These are phyloP conservation scores for Pachysolen tannophilus DNA, from an alignment of 805 yeast species.

Conservation along the genomic window DNA sequence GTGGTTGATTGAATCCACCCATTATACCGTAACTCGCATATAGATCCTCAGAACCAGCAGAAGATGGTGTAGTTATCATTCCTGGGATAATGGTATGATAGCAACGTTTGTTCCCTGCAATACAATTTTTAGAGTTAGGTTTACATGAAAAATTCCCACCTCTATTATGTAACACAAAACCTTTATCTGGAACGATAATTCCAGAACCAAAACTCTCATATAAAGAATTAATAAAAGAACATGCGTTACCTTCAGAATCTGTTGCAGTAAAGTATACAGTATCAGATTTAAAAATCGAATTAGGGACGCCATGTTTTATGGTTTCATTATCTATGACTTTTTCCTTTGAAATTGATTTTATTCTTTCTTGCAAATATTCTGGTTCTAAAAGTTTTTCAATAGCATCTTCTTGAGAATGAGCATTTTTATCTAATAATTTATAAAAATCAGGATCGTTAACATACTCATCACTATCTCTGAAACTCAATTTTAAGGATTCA, in stretches of 20 bases:
- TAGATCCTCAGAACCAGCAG: constrained; percentile 32
- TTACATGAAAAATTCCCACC: constrained; percentile 67
- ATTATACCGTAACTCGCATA: constrained; percentile 72
- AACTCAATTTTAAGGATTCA: constrained; percentile 65
- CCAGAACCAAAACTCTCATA: constrained; percentile 65
- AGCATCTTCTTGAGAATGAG: constrained; percentile 24
- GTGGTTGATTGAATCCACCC: constrained; percentile 88
- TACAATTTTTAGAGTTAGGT: constrained; percentile 46
- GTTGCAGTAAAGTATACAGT: constrained; percentile 63
- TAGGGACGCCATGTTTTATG: constrained; percentile 47
- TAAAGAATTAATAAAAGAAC: constrained; percentile 73
- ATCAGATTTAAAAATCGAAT: constrained; percentile 53
- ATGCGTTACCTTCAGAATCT: constrained; percentile 68
- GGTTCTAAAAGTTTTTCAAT: constrained; percentile 36
- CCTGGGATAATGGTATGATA: constrained; percentile 84
- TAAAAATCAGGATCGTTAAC: constrained; percentile 49
- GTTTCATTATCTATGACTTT: constrained; percentile 32
- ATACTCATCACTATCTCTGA: constrained; percentile 67
- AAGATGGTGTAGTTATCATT: constrained; percentile 46
- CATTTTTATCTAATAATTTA: constrained; percentile 18
- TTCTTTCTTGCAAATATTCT: constrained; percentile 42
- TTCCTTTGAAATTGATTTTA: constrained; percentile 32
- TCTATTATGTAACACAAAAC: constrained; percentile 68
- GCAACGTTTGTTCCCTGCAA: constrained; percentile 65
- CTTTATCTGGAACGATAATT: constrained; percentile 54